phyloP scores from a whole-genome alignment of 2,329 filamentous ascomycete genomes.

The Stenocarpella maydis region DNA sequence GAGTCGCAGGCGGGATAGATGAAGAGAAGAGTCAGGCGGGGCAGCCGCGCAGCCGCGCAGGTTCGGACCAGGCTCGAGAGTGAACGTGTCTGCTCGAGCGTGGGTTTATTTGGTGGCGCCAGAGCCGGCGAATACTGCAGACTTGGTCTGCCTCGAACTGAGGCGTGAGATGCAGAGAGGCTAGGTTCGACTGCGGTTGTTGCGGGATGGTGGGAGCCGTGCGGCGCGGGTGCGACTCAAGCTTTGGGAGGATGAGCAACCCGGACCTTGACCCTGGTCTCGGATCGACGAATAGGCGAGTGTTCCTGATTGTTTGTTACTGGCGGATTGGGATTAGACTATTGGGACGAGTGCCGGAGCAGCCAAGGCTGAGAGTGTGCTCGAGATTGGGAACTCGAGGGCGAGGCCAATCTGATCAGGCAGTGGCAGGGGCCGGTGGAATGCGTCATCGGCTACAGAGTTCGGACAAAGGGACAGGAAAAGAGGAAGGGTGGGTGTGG shows the following conservation, averaged over 20 bases:
- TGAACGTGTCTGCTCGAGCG: neutral
- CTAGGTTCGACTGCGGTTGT: neutral
- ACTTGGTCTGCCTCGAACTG: neutral
- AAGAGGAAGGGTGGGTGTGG: neutral
- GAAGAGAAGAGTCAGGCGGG: neutral
- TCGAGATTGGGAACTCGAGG: neutral
- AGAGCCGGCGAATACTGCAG: neutral
- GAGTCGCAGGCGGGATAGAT: neutral
- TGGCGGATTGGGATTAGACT: neutral
- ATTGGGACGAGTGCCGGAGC: neutral
- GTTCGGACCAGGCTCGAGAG: neutral
- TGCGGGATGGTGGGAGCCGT: too few species aligned
- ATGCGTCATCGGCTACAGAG: slow-evolving; percentile 9
- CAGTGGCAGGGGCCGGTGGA: neutral
- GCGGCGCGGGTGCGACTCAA: slow-evolving; percentile 11
- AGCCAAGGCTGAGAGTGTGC: neutral
- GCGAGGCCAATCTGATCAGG: neutral
- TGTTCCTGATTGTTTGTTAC: neutral
- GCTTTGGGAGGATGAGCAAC: slow-evolving; percentile 9
- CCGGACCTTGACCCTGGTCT: slow-evolving; percentile 22
- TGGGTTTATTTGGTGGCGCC: too few species aligned
- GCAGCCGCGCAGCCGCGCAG: neutral
- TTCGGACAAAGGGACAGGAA: slow-evolving; percentile 21
- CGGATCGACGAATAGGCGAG: slow-evolving; percentile 18
- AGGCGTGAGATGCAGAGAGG: neutral